Percentiles rank a stretch among this genome's conserved stretches.
phyloP scores from a whole-genome alignment of 176 grass and related monocot species.

The Puccinellia tenuiflora region DNA sequence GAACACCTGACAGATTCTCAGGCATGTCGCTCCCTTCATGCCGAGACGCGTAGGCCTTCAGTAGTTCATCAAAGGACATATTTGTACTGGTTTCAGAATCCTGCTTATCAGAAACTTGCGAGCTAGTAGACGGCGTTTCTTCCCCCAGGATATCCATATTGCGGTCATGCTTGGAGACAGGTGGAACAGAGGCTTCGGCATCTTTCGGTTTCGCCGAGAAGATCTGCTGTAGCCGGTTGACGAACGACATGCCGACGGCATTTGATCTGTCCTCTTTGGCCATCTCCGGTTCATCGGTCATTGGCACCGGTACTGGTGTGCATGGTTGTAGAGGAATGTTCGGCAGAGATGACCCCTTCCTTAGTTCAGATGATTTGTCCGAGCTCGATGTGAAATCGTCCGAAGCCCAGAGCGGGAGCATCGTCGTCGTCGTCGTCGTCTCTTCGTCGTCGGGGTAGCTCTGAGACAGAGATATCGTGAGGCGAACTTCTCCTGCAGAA shows the following conservation, averaged over 20 bases:
- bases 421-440: not conserved
- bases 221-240: slow-evolving; percentile 60
- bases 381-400: slow-evolving; percentile 75
- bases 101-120: slow-evolving; percentile 26
- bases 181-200: slow-evolving; percentile 17
- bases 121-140: slow-evolving; percentile 17
- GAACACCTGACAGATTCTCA: slow-evolving; percentile 53
- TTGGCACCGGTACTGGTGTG: not conserved
- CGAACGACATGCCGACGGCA: slow-evolving; percentile 27
- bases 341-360: slow-evolving; percentile 39
- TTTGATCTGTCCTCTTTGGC: slow-evolving; percentile 55
- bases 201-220: slow-evolving; percentile 52
- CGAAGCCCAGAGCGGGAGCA: slow-evolving; percentile 29
- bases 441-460: slow-evolving; percentile 53
- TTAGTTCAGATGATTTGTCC: slow-evolving; percentile 74
- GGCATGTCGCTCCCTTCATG: slow-evolving; percentile 61
- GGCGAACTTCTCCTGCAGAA: slow-evolving; percentile 62
- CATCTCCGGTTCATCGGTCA: slow-evolving; percentile 27
- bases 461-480: slow-evolving; percentile 55
- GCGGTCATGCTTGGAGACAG: slow-evolving; percentile 13
- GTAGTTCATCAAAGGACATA: slow-evolving; percentile 72
- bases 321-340: slow-evolving; percentile 34
- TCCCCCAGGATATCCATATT: slow-evolving; percentile 16
- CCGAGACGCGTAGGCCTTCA: slow-evolving; percentile 57
- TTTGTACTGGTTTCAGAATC: slow-evolving; percentile 26